Evolutionary conservation across 768 basidiomycete genomes (phyloP), one percentile per base, ranked within the genome.

Genomic region (Mrakia blollopis): DNA sequence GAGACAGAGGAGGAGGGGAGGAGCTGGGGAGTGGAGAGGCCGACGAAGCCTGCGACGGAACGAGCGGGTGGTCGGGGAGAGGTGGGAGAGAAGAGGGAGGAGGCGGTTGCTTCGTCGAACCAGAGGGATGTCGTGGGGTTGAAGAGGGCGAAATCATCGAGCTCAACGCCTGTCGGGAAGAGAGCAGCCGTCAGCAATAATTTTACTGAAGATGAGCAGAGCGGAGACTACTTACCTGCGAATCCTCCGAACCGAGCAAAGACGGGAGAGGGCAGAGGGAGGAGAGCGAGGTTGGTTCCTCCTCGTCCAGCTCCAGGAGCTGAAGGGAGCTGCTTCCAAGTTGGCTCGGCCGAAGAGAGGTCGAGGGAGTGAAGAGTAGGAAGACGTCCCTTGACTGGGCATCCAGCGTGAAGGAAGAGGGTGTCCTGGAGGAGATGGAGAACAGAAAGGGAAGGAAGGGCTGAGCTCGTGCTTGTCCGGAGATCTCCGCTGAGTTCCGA

Each of bases 371-470:
- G 84, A 41, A 86, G 78, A 5, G 82, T 80, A 21, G 79, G 72
- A 7, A 85, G 82, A 35, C 86, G 83, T 16, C 86, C 86, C 21
- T 81, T 79, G 0, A 80, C 71, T 0, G 85, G 86, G 62, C 86
- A 86, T 18, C 85, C 86, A 1, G 85, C 86, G 74, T 86, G 86
- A 5, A 86, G 79, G 79, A 84, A 85, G 18, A 85, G 73, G 35
- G 79, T 82, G 23, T 76, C 81, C 84, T 85, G 79, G 2, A 7
- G 21, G 39, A 52, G 28, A 30, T 6, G 54, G 25, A 16, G 35
- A 37, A 37, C 32, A n/a, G 63, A 35, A 2, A 50, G 47, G 47
- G 18, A 50, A 21, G 30, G 65, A 13, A 23, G 25, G n/a, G 65
- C 25, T 68, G 39, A 68, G 65, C 39, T 39, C 39, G 35, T 0